Base-by-base conservation (phyloP, 257 asterid genomes). In the Anisodus tanguticus region DNA sequence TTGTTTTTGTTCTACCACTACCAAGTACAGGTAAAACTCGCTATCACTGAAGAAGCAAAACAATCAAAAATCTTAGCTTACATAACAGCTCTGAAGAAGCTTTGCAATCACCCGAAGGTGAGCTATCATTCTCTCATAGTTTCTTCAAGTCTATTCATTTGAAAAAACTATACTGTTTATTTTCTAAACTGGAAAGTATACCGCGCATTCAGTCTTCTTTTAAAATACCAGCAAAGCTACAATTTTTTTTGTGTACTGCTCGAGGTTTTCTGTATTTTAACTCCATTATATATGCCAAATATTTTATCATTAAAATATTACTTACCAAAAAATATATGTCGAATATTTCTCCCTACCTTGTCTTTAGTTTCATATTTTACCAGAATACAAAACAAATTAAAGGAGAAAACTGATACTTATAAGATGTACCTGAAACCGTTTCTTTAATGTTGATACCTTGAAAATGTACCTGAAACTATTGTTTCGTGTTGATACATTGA, bases 71-170 rank as follows among this genome's bases (percentile, higher is more conserved):
- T 96, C 85, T 91, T 96, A 87, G 98, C 99, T 58, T 94, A 94
- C 80, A 96, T 96, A 86, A 96, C 98, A 80, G 98, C 94, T 86
- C 91, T 96, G 71, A 96, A 96, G 97, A 96, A 96, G 92, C 98
- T 96, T 84, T 93, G 99, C 93, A 96, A 96, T 89, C 99, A 94
- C 85, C 99, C 99, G 79, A 96, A 96, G 99, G 99, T 96, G 91
- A 71, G 62, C 63, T 76, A 51, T 76, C 81, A 49, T 51, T 76
- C 12, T 53, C 81, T 51, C 62, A 7, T 76, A 76, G 81, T 51
- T 49, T 51, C 63, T 70, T 76, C 81, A 76, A 51, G 47, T 76
- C 22, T 76, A 51, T 76, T 26, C 63, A 51, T 76, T 22, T 3
- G 22, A 22, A 74, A 74, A 62, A 11, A 51, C 81, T 74, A 49